Conservation (phyloP, 139 green algal species). For the Astrephomene gubernaculifera region DNA sequence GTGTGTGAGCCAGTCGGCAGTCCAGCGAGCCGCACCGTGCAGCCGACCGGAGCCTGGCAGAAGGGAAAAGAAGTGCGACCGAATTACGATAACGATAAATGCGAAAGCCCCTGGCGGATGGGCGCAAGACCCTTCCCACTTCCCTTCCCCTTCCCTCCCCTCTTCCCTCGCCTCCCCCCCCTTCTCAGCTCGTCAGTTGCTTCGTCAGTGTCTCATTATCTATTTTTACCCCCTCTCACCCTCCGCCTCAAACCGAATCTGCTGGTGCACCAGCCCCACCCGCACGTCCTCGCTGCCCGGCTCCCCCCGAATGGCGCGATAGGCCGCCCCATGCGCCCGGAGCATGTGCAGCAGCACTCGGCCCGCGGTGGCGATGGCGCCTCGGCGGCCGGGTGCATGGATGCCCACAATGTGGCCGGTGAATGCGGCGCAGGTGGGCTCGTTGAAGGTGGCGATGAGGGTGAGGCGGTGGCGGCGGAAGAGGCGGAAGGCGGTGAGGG, state of each 20-base stretch:
- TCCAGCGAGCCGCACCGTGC: neutral
- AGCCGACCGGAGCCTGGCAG: neutral
- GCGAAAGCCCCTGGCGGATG: too few relatives aligned
- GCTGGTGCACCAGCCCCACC: slow-evolving; percentile 71
- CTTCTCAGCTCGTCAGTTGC: too few relatives aligned
- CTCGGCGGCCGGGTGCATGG: slow-evolving; percentile 42
- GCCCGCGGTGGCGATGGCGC: neutral
- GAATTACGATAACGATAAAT: too few relatives aligned
- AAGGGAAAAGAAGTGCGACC: too few relatives aligned
- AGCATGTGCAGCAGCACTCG: slow-evolving; percentile 46
- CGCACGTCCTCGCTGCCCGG: slow-evolving; percentile 43
- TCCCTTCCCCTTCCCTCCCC: too few relatives aligned
- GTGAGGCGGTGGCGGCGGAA: slow-evolving; percentile 19
- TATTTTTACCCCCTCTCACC: too few relatives aligned
- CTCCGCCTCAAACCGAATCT: slow-evolving; percentile 59
- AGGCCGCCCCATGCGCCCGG: slow-evolving; percentile 57
- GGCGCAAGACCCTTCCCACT: too few relatives aligned
- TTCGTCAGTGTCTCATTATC: too few relatives aligned
- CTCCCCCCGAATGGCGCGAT: slow-evolving; percentile 62
- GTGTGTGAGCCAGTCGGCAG: slow-evolving; percentile 19
- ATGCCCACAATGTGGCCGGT: slow-evolving; percentile 59
- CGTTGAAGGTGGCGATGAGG: slow-evolving; percentile 67
- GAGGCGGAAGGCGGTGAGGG: slow-evolving; percentile 17
- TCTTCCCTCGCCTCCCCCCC: too few relatives aligned
- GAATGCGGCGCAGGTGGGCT: slow-evolving; percentile 54